These are phyloP conservation scores for Hylodesmum podocarpum DNA, from an alignment of 306 rosid genomes.

Conservation along the genomic window DNA sequence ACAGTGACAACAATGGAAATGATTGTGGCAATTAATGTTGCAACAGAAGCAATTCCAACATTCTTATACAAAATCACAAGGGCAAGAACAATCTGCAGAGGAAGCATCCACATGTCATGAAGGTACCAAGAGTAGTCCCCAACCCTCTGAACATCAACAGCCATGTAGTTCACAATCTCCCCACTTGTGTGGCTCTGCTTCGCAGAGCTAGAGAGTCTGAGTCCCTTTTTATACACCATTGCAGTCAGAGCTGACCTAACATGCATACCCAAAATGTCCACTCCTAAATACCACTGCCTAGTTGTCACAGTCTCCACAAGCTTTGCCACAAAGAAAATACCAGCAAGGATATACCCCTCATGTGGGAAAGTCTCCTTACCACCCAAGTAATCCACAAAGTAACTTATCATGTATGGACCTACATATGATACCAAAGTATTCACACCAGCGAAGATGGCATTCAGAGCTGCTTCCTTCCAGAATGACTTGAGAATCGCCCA, in stretches of 20 bases:
- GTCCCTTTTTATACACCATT: slow-evolving; percentile 79
- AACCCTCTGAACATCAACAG: slow-evolving; percentile 84
- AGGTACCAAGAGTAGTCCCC: slow-evolving; percentile 95
- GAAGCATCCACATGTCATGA: slow-evolving; percentile 94
- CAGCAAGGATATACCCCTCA: slow-evolving; percentile 77
- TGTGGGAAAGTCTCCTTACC: slow-evolving; percentile 67
- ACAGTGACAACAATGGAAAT: slow-evolving; percentile 74
- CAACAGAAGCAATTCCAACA: slow-evolving; percentile 80
- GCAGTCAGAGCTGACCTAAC: slow-evolving; percentile 89
- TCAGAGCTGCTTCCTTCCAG: slow-evolving; percentile 87
- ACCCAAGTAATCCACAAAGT: slow-evolving; percentile 83
- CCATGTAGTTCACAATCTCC: slow-evolving; percentile 91
- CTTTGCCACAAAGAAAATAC: slow-evolving; percentile 72
- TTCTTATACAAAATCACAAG: slow-evolving; percentile 81
- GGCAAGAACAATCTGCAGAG: slow-evolving; percentile 80
- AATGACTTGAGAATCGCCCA: slow-evolving; percentile 80
- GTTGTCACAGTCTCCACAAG: slow-evolving; percentile 84
- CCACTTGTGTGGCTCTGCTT: slow-evolving; percentile 89
- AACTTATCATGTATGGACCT: slow-evolving; percentile 85
- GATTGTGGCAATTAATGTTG: slow-evolving; percentile 77
- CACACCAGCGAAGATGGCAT: slow-evolving; percentile 77
- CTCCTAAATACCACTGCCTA: slow-evolving; percentile 90
- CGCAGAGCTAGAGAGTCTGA: slow-evolving; percentile 77
- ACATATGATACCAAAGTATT: slow-evolving; percentile 80
- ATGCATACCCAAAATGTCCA: slow-evolving; percentile 91